phyloP scores from a whole-genome alignment of 75 land plant genomes.

The Chamaecyparis obtusa region DNA sequence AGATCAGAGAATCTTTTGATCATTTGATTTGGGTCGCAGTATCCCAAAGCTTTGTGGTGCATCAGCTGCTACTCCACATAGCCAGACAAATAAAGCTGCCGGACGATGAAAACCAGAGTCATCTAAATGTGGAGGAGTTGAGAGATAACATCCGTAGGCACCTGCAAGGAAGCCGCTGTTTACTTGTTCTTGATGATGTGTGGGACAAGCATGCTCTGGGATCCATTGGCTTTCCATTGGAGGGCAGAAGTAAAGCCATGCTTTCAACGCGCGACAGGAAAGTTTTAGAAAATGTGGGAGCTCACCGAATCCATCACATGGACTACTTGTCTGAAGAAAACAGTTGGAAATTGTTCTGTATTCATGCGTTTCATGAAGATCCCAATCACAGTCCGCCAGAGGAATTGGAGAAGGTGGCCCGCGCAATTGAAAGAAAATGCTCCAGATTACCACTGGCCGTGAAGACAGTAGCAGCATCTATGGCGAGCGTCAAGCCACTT shows the following conservation, averaged over 20 bases:
- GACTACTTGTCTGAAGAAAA: neutral
- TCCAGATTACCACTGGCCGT: neutral
- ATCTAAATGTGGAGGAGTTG: neutral
- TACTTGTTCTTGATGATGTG: slow-evolving; percentile 1
- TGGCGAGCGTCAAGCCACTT: neutral
- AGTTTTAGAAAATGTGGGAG: neutral
- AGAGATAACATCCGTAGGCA: neutral
- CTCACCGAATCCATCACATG: neutral
- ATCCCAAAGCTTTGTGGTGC: neutral
- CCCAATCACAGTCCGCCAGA: neutral
- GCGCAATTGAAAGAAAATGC: neutral
- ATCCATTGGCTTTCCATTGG: neutral
- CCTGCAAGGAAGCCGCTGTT: neutral
- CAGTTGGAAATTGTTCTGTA: neutral
- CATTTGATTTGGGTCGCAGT: slow-evolving; percentile 2
- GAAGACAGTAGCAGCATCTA: neutral
- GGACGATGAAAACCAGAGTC: neutral
- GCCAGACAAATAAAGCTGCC: neutral
- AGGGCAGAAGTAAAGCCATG: neutral
- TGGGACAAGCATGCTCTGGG: slow-evolving; percentile 1
- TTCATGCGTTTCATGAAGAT: neutral
- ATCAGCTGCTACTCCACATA: neutral
- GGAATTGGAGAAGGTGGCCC: neutral
- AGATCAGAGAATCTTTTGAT: neutral
- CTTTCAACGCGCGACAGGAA: neutral